These are phyloP conservation scores for Psophocarpus tetragonolobus DNA, from an alignment of 306 rosid genomes.

Conservation along the genomic window DNA sequence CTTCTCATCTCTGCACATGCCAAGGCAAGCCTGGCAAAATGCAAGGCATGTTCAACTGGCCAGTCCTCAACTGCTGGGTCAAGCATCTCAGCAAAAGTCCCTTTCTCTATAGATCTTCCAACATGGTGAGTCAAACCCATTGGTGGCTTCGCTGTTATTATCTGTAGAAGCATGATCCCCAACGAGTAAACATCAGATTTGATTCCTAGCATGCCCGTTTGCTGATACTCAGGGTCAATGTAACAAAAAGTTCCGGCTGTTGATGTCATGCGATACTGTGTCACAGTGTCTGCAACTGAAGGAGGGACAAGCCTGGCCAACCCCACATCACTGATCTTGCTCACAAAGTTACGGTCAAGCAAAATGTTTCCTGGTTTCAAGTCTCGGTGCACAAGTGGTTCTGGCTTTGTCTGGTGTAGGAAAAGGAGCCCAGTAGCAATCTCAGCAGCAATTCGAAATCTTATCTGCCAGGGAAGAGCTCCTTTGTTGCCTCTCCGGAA, in stretches of 20 bases:
- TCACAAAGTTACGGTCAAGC: constrained; percentile 81
- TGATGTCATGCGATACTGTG: constrained; percentile 85
- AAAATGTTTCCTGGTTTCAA: constrained; percentile 83
- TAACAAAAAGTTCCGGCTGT: constrained; percentile 94
- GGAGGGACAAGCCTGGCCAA: constrained; percentile 91
- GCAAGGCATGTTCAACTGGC: constrained; percentile 71
- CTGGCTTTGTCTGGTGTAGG: constrained; percentile 82
- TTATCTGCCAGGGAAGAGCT: constrained; percentile 72
- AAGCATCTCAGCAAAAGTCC: constrained; percentile 64
- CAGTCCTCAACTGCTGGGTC: constrained; percentile 74
- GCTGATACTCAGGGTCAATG: constrained; percentile 92
- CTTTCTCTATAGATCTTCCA: constrained; percentile 57
- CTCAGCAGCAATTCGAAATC: constrained; percentile 85
- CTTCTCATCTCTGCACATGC: constrained; percentile 79
- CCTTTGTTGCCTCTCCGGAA: constrained; percentile 55
- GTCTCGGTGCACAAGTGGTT: constrained; percentile 94
- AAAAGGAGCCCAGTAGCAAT: constrained; percentile 81
- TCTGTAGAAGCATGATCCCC: constrained; percentile 78
- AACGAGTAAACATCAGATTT: constrained; percentile 83
- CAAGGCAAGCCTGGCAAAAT: constrained; percentile 60
- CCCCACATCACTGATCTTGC: constrained; percentile 94
- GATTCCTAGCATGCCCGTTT: constrained; percentile 80
- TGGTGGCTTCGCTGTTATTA: constrained; percentile 72
- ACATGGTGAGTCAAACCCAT: constrained; percentile 82
- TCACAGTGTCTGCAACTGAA: constrained; percentile 63